Conservation (phyloP, 495 filamentous ascomycete genomes). For the Margaritispora aquatica region DNA sequence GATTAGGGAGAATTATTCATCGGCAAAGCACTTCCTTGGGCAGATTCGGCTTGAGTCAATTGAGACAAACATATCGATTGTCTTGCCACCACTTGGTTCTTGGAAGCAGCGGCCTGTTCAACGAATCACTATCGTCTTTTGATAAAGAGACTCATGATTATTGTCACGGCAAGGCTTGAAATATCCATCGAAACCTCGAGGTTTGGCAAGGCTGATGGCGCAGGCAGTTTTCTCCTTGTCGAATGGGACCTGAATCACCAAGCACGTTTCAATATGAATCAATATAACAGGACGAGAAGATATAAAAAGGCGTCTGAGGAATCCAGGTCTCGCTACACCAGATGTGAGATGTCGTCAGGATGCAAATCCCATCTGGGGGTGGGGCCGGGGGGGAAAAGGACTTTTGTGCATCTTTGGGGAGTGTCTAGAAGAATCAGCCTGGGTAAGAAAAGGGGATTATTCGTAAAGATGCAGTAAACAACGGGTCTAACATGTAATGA, state of each 20-base stretch:
- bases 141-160: background rate
- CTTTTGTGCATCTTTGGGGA: background rate
- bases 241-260: background rate
- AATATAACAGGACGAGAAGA: background rate
- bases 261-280: background rate
- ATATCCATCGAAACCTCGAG: conserved; percentile 29
- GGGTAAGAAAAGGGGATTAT: no score
- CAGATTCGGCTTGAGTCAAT: no score
- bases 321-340: background rate
- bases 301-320: background rate
- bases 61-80: no score
- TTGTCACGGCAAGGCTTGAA: background rate
- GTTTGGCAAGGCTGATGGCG: conserved; percentile 13
- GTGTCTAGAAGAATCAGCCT: no score
- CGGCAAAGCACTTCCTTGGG: background rate
- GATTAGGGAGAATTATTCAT: no score
- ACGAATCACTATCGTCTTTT: background rate
- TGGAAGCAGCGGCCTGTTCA: background rate
- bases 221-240: background rate
- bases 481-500: no score
- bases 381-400: background rate
- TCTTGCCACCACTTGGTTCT: no score
- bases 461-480: no score
- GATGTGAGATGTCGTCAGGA: no score
- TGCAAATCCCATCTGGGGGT: background rate